Evolutionary conservation across 768 basidiomycete genomes (phyloP).

Genomic region (Naganishia randhawae): DNA sequence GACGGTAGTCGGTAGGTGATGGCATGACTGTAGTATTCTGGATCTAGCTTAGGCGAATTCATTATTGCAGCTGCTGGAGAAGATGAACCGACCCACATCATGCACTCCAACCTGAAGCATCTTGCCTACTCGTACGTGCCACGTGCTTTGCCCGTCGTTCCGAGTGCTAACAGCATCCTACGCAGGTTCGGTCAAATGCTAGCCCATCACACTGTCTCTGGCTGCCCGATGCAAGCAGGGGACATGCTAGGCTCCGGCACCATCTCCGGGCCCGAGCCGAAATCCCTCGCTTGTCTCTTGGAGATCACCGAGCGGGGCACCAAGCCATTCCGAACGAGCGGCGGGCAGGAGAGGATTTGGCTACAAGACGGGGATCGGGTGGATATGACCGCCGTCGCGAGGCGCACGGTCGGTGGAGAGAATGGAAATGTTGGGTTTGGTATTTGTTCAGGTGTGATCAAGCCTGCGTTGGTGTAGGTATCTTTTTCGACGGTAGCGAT

Average conservation of each 20-base stretch:
- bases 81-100: neutral
- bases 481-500: neutral
- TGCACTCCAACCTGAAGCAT: slow-evolving; percentile 26
- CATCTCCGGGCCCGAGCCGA: slow-evolving; percentile 26
- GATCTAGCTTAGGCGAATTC: neutral
- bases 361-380: slow-evolving; percentile 35
- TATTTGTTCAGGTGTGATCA: slow-evolving; percentile 26
- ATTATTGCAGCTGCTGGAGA: neutral
- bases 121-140: slow-evolving; percentile 31
- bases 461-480: slow-evolving; percentile 24
- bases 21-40: neutral
- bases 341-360: slow-evolving; percentile 19
- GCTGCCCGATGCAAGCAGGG: slow-evolving; percentile 29
- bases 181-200: slow-evolving; percentile 32
- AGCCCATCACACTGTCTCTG: slow-evolving; percentile 33
- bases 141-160: neutral
- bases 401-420: slow-evolving; percentile 5
- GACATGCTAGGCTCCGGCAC: slow-evolving; percentile 40
- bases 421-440: slow-evolving; percentile 33
- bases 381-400: slow-evolving; percentile 25
- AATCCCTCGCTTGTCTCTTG: slow-evolving; percentile 27
- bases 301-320: slow-evolving; percentile 32
- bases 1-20: slow-evolving; percentile 2
- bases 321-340: slow-evolving; percentile 22
- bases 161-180: neutral